Evolutionary conservation across 345 rosid species (phyloP), one percentile per base, ranked within the genome.

Genomic region (Limnanthes douglasii): DNA sequence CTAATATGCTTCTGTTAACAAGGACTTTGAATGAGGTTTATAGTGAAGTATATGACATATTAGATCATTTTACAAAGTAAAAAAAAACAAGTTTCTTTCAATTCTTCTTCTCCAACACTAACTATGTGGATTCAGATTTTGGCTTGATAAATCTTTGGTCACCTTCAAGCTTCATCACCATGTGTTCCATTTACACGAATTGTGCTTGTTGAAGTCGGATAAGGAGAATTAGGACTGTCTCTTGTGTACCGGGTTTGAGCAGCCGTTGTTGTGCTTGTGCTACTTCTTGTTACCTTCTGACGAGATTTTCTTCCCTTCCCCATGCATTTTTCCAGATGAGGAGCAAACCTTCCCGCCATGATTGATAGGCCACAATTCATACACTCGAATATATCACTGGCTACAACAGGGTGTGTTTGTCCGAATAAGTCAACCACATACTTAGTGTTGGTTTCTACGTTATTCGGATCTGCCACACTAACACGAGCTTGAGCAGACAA

Each of bases 251-350:
- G 70, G 58, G 61, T 83, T 68, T 71, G 83, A n/a, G 81, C 65
- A 35, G 84, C 77, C 4, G 86, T 60, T 58, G 72, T 70, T n/a
- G n/a, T n/a, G n/a, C n/a, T n/a, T n/a, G n/a, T n/a, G n/a, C n/a
- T n/a, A 35, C 81, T 90, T 66, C 95, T 72, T 7, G 84, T 74
- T 15, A 59, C 60, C 64, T 76, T 83, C 5, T 41, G 61, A 2
- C 92, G 86, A 33, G 95, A 78, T 72, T 77, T 88, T 66, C 94
- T 72, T 36, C 98, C 98, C 94, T 80, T 90, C 49, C 98, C 98
- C 95, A 90, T 84, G 73, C 98, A 90, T 65, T 75, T 90, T 41
- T 80, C 96, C 53, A 84, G 44, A 68, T 90, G 96, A 53, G 94
- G 94, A 65, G 97, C 94, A 53, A 88, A 83, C 43, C 86, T 76